Percentiles rank a stretch among this genome's conserved stretches.
Evolutionary conservation across 805 yeast genomes (phyloP).

Genomic region (Saccharomycopsis babjevae): DNA sequence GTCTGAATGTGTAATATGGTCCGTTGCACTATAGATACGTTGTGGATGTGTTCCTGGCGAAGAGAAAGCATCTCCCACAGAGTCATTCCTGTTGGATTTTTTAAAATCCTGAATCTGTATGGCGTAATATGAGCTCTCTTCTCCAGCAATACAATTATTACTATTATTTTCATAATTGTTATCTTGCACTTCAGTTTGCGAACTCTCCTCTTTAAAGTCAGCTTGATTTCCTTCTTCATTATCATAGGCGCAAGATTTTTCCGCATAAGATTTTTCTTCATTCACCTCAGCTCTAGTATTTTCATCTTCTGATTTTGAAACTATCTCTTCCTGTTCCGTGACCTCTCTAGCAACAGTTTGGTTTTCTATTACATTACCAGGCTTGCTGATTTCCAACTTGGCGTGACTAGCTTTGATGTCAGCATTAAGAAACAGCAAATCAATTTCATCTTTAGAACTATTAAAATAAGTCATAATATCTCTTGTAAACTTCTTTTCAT

Average conservation of each 20-base stretch:
- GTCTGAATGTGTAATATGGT: not conserved
- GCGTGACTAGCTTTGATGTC: not conserved
- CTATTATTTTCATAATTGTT: not conserved
- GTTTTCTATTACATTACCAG: not conserved
- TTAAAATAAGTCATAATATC: not conserved
- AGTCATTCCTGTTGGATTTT: not conserved
- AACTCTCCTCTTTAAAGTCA: not conserved
- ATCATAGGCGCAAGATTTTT: not conserved
- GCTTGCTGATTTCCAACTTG: not conserved
- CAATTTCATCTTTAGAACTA: not conserved
- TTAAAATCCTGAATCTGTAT: not conserved
- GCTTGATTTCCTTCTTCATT: not conserved
- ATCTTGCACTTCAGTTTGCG: not conserved
- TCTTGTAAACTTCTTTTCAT: not conserved
- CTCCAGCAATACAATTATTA: conserved; percentile 4
- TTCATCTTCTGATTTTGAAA: not conserved
- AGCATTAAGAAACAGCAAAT: not conserved
- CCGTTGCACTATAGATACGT: not conserved
- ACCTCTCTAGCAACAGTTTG: not conserved
- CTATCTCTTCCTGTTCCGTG: not conserved
- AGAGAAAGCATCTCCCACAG: not conserved
- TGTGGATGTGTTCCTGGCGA: not conserved
- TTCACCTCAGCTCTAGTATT: conserved; percentile 13
- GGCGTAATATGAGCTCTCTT: conserved; percentile 7
- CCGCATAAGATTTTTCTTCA: conserved; percentile 17